A percentile compares a stretch with the other conserved stretches of the same genome.
phyloP scores from a whole-genome alignment of 1,139 yeast genomes.

The Candida tropicalis region DNA sequence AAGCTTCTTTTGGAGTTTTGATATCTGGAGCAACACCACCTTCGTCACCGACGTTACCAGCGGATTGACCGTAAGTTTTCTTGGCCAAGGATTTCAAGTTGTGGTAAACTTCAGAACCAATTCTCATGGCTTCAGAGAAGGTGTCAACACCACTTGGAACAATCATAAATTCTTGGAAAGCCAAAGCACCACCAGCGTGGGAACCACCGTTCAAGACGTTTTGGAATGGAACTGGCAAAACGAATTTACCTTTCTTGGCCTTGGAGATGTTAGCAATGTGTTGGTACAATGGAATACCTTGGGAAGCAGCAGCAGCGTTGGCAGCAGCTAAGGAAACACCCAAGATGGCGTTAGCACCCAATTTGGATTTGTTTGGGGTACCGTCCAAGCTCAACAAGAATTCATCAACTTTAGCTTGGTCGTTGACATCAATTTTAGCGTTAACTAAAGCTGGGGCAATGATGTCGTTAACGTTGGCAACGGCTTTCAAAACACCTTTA shows the following conservation, averaged over 20 bases:
- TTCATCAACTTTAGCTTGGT: slow-evolving; percentile 80
- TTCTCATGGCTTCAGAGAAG: slow-evolving; percentile 91
- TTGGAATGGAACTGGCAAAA: slow-evolving; percentile 94
- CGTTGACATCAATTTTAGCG: slow-evolving; percentile 71
- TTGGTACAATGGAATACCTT: slow-evolving; percentile 81
- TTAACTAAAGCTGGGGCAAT: slow-evolving; percentile 86
- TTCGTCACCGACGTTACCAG: slow-evolving; percentile 99
- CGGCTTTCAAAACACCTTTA: slow-evolving; percentile 93
- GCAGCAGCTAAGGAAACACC: slow-evolving; percentile 94
- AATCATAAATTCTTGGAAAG: slow-evolving; percentile 98
- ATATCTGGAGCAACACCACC: slow-evolving; percentile 99
- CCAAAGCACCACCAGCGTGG: slow-evolving; percentile 98
- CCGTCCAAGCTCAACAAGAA: slow-evolving; percentile 82
- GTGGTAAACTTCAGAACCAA: slow-evolving; percentile 97
- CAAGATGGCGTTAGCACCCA: slow-evolving; percentile 94
- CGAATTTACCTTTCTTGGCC: slow-evolving; percentile 62
- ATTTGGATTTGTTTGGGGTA: slow-evolving; percentile 89
- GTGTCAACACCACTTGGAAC: slow-evolving; percentile 87
- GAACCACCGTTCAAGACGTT: slow-evolving; percentile 98
- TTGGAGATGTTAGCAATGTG: slow-evolving; percentile 77
- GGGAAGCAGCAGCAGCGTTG: slow-evolving; percentile 93
- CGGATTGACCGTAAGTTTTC: slow-evolving; percentile 92
- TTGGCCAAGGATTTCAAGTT: slow-evolving; percentile 86
- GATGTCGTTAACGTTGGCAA: slow-evolving; percentile 83
- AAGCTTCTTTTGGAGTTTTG: slow-evolving; percentile 90